Evolutionary conservation across 208 protist species (phyloP).

Genomic region (Trypanosoma lewisi): DNA sequence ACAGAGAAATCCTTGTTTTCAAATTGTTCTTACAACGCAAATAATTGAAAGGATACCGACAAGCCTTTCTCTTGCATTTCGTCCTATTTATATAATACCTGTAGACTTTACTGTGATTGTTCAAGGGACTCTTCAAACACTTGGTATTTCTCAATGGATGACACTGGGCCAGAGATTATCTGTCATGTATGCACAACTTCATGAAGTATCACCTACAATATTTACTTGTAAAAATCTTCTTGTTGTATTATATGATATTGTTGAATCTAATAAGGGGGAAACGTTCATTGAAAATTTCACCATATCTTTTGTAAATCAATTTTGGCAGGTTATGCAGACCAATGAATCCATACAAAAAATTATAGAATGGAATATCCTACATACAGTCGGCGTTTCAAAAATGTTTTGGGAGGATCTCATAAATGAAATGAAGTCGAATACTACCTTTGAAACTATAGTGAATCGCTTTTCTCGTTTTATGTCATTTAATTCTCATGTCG

Average conservation of each 20-base stretch:
- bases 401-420: constrained; percentile 21
- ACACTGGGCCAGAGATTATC: constrained; percentile 41
- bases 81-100: constrained; percentile 40
- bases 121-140: constrained; percentile 42
- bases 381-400: constrained; percentile 32
- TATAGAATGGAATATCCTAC: constrained; percentile 43
- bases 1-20: constrained; percentile 34
- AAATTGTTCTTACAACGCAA: constrained; percentile 34
- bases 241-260: constrained; percentile 35
- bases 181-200: constrained; percentile 57
- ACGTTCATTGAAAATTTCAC: constrained; percentile 31
- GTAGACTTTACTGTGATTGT: constrained; percentile 38
- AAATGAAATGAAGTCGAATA: neutral
- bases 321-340: constrained; percentile 34
- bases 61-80: constrained; percentile 35
- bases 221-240: constrained; percentile 55
- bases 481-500: constrained; percentile 40
- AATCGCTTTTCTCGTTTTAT: constrained; percentile 58
- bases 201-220: constrained; percentile 32
- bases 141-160: constrained; percentile 35
- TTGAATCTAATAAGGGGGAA: neutral
- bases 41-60: constrained; percentile 28
- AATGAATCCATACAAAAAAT: constrained; percentile 36
- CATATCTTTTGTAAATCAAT: constrained; percentile 41
- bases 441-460: constrained; percentile 25